Conservation (phyloP, 2,329 filamentous ascomycete species). For the Aspergillus hortae region DNA sequence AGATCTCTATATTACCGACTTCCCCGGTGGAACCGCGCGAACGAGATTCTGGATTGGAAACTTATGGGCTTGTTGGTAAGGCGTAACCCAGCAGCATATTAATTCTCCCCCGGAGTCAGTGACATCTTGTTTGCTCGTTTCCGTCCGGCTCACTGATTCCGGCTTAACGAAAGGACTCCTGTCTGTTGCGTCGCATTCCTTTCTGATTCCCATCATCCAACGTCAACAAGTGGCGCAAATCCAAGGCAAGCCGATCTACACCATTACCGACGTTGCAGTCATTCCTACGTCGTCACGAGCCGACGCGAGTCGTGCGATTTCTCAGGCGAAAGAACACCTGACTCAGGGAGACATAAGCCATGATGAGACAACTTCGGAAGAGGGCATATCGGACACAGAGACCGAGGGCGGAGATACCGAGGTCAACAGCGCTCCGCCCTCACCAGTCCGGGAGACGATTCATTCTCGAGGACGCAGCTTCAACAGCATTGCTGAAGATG, state of each 20-base stretch:
- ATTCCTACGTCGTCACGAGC: constrained; percentile 76
- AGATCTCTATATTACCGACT: constrained; percentile 47
- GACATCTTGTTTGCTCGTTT: background rate
- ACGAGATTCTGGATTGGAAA: constrained; percentile 42
- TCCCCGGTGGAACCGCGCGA: constrained; percentile 21
- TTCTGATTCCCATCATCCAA: constrained; percentile 80
- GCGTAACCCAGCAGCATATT: background rate
- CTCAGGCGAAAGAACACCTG: constrained; percentile 52
- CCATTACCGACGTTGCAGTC: constrained; percentile 83
- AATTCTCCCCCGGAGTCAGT: no score
- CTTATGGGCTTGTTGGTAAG: constrained; percentile 57
- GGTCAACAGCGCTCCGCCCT: constrained; percentile 23
- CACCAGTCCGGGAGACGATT: constrained; percentile 21
- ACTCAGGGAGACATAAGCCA: constrained; percentile 37
- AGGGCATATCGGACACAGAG: constrained; percentile 25
- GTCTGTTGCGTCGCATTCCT: constrained; percentile 74
- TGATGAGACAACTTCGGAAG: constrained; percentile 27
- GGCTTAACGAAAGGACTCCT: constrained; percentile 63
- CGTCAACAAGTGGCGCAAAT: constrained; percentile 88
- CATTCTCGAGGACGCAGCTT: constrained; percentile 31
- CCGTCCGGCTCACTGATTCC: background rate
- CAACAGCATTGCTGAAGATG: constrained; percentile 75
- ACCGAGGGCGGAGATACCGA: constrained; percentile 26
- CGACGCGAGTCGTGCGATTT: constrained; percentile 71
- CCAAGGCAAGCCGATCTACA: constrained; percentile 76